Evolutionary conservation across 208 protist genomes (phyloP).

Genomic region (Wallacemonas sp.): DNA sequence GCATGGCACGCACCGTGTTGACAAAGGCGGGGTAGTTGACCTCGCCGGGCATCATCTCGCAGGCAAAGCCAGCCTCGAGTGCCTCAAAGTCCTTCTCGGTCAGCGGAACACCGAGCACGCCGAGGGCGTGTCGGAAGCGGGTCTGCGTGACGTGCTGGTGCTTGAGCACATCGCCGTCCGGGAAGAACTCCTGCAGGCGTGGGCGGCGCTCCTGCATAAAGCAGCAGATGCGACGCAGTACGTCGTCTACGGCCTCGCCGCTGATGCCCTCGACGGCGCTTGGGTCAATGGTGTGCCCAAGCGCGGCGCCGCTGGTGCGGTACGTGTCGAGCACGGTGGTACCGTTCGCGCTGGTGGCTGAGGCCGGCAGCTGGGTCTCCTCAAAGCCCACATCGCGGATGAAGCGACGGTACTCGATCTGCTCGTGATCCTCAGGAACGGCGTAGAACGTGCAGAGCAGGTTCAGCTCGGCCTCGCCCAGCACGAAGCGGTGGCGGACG

Average conservation of each 20-base stretch:
- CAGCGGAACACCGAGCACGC: conserved; percentile 71
- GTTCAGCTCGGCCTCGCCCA: conserved; percentile 41
- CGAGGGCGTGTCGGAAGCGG: conserved; percentile 81
- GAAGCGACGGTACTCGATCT: conserved; percentile 72
- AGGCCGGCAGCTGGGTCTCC: conserved; percentile 23
- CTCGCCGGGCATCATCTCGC: conserved; percentile 21
- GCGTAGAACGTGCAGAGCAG: conserved; percentile 58
- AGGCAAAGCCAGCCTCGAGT: conserved; percentile 63
- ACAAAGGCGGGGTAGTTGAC: conserved; percentile 78
- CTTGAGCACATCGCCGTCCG: conserved; percentile 84
- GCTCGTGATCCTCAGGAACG: conserved; percentile 33
- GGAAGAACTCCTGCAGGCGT: conserved; percentile 76
- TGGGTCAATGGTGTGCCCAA: not conserved
- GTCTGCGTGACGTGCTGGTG: conserved; percentile 71
- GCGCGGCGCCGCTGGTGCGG: not conserved
- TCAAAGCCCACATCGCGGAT: conserved; percentile 62
- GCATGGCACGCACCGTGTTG: conserved; percentile 47
- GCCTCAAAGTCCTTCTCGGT: conserved; percentile 48
- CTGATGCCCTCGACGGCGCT: not conserved
- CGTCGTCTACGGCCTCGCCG: conserved; percentile 44
- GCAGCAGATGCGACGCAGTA: conserved; percentile 52
- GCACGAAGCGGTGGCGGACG: conserved; percentile 60
- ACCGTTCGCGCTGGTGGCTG: not conserved
- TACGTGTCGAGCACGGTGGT: not conserved
- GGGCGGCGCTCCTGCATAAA: conserved; percentile 78